Evolutionary conservation across 2,329 filamentous ascomycete species (phyloP), one percentile per base, ranked within the genome.

Genomic region (Pezicula carpinea): DNA sequence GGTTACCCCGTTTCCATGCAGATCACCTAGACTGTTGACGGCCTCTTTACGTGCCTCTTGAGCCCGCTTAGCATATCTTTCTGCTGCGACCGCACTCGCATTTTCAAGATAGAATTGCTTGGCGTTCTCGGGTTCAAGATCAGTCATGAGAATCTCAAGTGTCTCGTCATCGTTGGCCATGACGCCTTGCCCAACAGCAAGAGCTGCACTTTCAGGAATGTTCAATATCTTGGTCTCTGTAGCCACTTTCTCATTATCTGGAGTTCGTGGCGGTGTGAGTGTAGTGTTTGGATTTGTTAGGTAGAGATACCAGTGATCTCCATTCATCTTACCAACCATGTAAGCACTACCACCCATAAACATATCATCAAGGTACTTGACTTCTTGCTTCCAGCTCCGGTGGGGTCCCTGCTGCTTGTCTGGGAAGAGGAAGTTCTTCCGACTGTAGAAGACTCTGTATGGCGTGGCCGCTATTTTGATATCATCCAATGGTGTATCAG

Each of bases 291-390:
- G 92, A 43, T 89, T 89, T 11, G 93, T 97, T 61, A 97, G 84
- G 72, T 99, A 99, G 47, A 99, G 75, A 66, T 97, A 97, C 93
- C 93, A 99, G 62, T 99, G 93, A 67, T 99, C 93, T 49, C 93
- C 92, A 59, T 99, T 99, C 92, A 97, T 97, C 73, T 96, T 97
- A 63, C 93, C 93, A 56, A 99, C 95, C 91, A 97, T 96, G 69
- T 99, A 99, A 43, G 93, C 93, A 67, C 92, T 97, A 46, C 93
- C 93, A 47, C 88, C 85, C 52, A 87, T 76, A 65, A 99, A 96
- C 68, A 91, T 88, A 64, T 87, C 85, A 70, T 99, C 93, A 53
- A 99, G 77, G 60, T 85, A 95, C 60, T 85, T 86, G 62, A 97
- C 92, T 67, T 99, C 93, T 64, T 96, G 87, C 58, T 90, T 87